Percentiles rank a stretch among this genome's conserved stretches.
These are phyloP conservation scores for Centella asiatica DNA, from an alignment of 129 eudicot genomes.

Conservation along the genomic window DNA sequence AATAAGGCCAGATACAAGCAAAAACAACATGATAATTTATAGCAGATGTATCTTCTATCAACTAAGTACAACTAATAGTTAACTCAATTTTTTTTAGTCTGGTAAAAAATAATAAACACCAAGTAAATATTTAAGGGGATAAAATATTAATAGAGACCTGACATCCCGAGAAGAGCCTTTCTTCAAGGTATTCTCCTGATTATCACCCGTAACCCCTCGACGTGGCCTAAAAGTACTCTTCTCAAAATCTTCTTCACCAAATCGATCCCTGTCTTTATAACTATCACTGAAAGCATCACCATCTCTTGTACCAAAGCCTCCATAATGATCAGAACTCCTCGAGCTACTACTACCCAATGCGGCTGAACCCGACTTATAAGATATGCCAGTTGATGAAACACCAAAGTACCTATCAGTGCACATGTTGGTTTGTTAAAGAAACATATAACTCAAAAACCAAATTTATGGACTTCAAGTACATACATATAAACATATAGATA, in stretches of 20 bases:
- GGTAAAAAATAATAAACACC: background rate
- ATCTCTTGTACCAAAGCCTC: slow-evolving; percentile 77
- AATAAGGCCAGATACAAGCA: background rate
- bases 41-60: background rate
- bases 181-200: slow-evolving; percentile 32
- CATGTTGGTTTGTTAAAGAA: slow-evolving; percentile 10
- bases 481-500: no score
- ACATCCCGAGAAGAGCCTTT: slow-evolving; percentile 45
- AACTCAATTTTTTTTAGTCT: background rate
- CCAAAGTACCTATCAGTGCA: slow-evolving; percentile 66
- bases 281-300: slow-evolving; percentile 55
- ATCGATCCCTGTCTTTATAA: slow-evolving; percentile 51
- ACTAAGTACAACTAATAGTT: background rate
- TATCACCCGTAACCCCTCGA: slow-evolving; percentile 22
- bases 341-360: slow-evolving; percentile 54
- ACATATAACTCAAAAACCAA: background rate
- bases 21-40: background rate
- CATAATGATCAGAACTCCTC: slow-evolving; percentile 54
- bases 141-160: slow-evolving; percentile 36
- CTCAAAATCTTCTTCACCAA: slow-evolving; percentile 62
- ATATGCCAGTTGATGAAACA: slow-evolving; percentile 82
- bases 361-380: slow-evolving; percentile 75
- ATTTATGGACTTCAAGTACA: slow-evolving; percentile 1
- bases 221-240: slow-evolving; percentile 46
- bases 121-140: background rate